Conservation (phyloP, 1,284 basidiomycete genomes). For the Anthracocystis setariae region DNA sequence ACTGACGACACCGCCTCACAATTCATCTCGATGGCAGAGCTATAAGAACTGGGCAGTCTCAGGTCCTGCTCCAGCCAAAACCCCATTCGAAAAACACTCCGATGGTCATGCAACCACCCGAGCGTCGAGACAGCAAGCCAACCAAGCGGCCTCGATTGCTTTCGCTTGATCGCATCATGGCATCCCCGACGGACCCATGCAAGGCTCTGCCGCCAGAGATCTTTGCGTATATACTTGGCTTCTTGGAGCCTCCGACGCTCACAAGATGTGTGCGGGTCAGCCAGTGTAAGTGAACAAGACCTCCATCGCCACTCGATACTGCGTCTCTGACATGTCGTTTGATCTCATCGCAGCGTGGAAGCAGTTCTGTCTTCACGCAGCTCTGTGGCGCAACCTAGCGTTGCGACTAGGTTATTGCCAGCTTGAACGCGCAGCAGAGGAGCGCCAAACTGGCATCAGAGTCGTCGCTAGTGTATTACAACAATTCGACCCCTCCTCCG, state of each 20-base stretch:
- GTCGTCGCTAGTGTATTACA: slow-evolving; percentile 29
- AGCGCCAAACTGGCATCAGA: slow-evolving; percentile 7
- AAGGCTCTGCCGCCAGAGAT: slow-evolving; percentile 38
- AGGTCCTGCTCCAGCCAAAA: no score
- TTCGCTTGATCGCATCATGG: slow-evolving; percentile 5
- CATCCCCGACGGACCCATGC: slow-evolving; percentile 13
- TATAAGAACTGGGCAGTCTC: no score
- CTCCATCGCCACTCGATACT: background rate
- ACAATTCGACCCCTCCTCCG: background rate
- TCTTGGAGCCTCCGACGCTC: slow-evolving; percentile 37
- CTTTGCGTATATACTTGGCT: slow-evolving; percentile 30
- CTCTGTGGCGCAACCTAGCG: slow-evolving; percentile 23
- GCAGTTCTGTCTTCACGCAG: slow-evolving; percentile 18
- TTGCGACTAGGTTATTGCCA: slow-evolving; percentile 27
- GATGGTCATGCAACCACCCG: background rate
- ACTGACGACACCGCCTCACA: no score
- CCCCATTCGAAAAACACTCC: background rate
- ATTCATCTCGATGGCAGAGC: no score
- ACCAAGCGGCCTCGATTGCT: slow-evolving; percentile 16
- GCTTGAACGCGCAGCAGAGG: slow-evolving; percentile 12
- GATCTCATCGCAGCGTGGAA: slow-evolving; percentile 12
- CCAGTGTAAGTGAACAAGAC: slow-evolving; percentile 3
- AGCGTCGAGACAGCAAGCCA: background rate
- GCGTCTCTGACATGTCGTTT: background rate
- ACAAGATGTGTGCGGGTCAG: slow-evolving; percentile 27